These are phyloP conservation scores for Camellia japonica DNA, from an alignment of 148 eudicot genomes.

Conservation along the genomic window DNA sequence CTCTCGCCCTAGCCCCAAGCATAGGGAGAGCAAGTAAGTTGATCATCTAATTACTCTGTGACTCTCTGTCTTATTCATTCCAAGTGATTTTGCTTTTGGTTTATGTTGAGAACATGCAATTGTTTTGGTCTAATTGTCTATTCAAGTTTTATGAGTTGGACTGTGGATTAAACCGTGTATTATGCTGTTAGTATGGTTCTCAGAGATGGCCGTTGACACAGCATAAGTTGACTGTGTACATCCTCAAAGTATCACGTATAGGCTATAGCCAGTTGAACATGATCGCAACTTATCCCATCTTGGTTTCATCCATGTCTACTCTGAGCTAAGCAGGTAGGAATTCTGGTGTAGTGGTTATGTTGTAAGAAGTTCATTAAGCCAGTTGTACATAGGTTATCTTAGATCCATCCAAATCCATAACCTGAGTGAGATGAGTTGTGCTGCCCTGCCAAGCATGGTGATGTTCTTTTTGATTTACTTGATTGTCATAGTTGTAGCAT, in stretches of 20 bases:
- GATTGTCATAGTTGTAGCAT: neutral
- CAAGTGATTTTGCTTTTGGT: neutral
- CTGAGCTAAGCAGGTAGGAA: too few species aligned
- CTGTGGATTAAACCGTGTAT: neutral
- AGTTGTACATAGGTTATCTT: too few species aligned
- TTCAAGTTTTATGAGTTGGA: neutral
- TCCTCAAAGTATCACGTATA: neutral
- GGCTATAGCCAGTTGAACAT: neutral
- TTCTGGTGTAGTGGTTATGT: too few species aligned
- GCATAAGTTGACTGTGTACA: neutral
- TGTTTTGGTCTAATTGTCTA: neutral
- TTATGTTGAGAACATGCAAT: neutral
- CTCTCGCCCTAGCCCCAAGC: constrained; percentile 94
- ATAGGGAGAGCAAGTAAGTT: constrained; percentile 86
- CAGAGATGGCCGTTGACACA: neutral
- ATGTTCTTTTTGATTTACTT: neutral
- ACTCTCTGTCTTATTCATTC: neutral
- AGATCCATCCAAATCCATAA: neutral
- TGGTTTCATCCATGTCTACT: too few species aligned
- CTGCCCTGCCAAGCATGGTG: neutral
- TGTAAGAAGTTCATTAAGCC: too few species aligned
- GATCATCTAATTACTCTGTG: neutral
- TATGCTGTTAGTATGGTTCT: neutral
- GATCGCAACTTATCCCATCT: neutral
- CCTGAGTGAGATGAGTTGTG: neutral